These are phyloP conservation scores for Oryza coarctata DNA, from an alignment of 176 grass and related monocot genomes.

Conservation along the genomic window DNA sequence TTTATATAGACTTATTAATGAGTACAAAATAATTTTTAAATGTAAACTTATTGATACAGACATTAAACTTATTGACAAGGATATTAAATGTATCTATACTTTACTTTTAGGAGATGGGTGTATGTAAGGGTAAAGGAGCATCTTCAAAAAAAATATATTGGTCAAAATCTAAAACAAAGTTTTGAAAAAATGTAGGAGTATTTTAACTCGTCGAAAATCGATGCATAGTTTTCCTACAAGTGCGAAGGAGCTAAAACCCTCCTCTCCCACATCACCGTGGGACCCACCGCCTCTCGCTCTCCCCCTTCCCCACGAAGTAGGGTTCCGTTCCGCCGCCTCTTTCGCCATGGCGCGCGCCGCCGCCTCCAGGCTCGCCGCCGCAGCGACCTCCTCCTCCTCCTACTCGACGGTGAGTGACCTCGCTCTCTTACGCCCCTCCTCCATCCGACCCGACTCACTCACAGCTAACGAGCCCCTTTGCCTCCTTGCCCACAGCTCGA, in stretches of 20 bases:
- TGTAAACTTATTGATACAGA: too few species aligned
- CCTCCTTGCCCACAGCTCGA: conserved; percentile 37
- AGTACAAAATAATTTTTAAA: too few species aligned
- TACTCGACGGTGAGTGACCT: conserved; percentile 33
- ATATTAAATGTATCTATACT: too few species aligned
- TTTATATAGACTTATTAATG: too few species aligned
- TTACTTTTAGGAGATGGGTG: too few species aligned
- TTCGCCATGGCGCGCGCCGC: conserved; percentile 48
- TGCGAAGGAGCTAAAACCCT: neutral
- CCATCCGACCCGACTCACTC: neutral
- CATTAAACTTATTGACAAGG: too few species aligned
- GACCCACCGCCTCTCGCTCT: neutral
- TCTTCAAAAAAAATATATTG: too few species aligned
- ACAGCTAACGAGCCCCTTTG: neutral
- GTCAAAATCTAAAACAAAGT: too few species aligned
- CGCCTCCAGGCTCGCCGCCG: conserved; percentile 44
- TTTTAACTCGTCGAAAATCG: too few species aligned
- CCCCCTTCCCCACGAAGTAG: conserved; percentile 23
- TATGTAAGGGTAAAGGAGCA: too few species aligned
- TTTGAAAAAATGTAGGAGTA: neutral
- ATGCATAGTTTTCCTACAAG: neutral
- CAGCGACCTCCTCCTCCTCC: conserved; percentile 23
- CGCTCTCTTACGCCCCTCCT: neutral
- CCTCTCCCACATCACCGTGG: neutral
- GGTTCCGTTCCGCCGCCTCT: conserved; percentile 22